Conservation (phyloP, 2,329 filamentous ascomycete species). For the Ceratocystis alfenasii region DNA sequence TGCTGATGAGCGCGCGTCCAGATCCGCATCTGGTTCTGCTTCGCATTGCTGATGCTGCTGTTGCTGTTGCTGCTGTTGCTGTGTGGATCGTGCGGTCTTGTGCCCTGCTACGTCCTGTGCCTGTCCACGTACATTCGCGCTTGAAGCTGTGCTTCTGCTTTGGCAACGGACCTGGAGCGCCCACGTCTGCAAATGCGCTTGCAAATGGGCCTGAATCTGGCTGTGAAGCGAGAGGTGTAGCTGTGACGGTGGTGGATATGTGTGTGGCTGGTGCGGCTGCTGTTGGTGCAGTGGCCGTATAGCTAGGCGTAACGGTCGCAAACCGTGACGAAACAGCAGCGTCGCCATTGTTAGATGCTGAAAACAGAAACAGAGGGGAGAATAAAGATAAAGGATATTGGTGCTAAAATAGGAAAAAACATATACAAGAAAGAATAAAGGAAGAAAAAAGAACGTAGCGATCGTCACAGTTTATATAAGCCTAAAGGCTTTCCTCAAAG, state of each 20-base stretch:
- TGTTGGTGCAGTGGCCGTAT: neutral
- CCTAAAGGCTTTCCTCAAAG: neutral
- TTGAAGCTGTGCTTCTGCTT: neutral
- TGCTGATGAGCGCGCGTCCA: neutral
- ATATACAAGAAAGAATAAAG: neutral
- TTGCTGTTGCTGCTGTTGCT: neutral
- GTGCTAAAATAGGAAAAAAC: neutral
- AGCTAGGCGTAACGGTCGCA: constrained; percentile 7
- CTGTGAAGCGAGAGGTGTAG: constrained; percentile 2
- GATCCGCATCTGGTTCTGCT: neutral
- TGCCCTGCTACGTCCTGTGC: neutral
- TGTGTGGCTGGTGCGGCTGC: constrained; percentile 9
- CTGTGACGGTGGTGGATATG: neutral
- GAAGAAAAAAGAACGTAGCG: neutral
- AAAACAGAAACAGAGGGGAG: neutral
- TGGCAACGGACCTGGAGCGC: neutral
- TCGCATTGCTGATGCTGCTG: neutral
- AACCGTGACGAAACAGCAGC: constrained; percentile 8
- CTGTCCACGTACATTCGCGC: neutral
- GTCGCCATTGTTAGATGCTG: neutral
- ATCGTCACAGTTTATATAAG: neutral
- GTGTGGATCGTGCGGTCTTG: neutral
- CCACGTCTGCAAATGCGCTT: neutral
- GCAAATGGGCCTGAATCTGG: neutral
- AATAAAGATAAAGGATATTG: neutral